Percentiles rank a stretch among this genome's conserved stretches.
These are phyloP conservation scores for Gnomoniopsis sp. DNA, from an alignment of 2,329 filamentous ascomycete species.

Conservation along the genomic window DNA sequence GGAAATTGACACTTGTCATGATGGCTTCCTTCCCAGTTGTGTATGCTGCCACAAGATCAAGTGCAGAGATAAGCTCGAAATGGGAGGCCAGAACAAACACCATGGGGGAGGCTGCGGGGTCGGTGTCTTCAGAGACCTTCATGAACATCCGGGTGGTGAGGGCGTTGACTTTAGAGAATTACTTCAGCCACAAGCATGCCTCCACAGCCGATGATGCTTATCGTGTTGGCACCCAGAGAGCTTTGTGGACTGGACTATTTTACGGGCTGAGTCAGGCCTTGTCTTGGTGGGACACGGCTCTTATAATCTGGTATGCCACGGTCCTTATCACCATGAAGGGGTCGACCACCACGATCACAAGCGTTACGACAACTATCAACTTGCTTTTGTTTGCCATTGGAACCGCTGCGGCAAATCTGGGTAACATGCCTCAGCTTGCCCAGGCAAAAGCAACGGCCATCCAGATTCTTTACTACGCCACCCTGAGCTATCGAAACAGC, in stretches of 20 bases:
- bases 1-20: slow-evolving; percentile 77
- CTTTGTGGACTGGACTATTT: slow-evolving; percentile 63
- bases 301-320: slow-evolving; percentile 82
- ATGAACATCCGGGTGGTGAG: slow-evolving; percentile 76
- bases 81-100: slow-evolving; percentile 72
- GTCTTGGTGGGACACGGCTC: slow-evolving; percentile 67
- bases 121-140: slow-evolving; percentile 72
- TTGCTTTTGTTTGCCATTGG: slow-evolving; percentile 81
- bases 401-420: slow-evolving; percentile 66
- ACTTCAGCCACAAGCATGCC: slow-evolving; percentile 65
- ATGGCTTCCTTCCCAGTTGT: slow-evolving; percentile 67
- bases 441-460: slow-evolving; percentile 69
- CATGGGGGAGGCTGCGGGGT: slow-evolving; percentile 55
- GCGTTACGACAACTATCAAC: slow-evolving; percentile 72
- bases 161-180: slow-evolving; percentile 67
- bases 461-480: slow-evolving; percentile 67
- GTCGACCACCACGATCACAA: slow-evolving; percentile 44
- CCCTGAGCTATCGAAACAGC: slow-evolving; percentile 50
- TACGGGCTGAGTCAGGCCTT: slow-evolving; percentile 76
- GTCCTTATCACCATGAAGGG: slow-evolving; percentile 53
- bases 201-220: slow-evolving; percentile 50
- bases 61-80: slow-evolving; percentile 60
- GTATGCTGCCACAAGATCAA: slow-evolving; percentile 61
- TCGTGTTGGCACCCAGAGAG: slow-evolving; percentile 61
- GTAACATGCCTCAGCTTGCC: slow-evolving; percentile 76